Evolutionary conservation across 352 stramenopile genomes (phyloP).

Genomic region (Globisporangium viniferum): DNA sequence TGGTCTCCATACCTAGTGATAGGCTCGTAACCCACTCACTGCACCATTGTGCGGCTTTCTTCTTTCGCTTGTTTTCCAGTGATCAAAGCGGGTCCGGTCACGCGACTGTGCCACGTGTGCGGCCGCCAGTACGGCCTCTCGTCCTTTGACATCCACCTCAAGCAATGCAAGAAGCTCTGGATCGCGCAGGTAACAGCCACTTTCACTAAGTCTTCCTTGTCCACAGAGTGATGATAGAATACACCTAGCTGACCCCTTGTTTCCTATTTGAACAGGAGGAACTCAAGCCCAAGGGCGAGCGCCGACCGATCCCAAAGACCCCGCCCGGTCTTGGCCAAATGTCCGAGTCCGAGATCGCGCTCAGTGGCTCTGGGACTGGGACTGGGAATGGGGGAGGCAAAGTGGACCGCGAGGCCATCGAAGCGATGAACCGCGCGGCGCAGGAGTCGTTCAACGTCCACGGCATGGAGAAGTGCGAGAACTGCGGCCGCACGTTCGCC

Average conservation of each 20-base stretch:
- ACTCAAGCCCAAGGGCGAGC: constrained; percentile 57
- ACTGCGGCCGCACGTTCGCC: constrained; percentile 70
- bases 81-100: constrained; percentile 50
- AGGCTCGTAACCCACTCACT: neutral
- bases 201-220: neutral
- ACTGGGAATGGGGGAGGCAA: constrained; percentile 11
- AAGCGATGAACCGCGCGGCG: constrained; percentile 61
- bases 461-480: constrained; percentile 78
- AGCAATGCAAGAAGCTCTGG: constrained; percentile 84
- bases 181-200: constrained; percentile 39
- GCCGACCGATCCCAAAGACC: constrained; percentile 62
- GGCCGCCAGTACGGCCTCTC: constrained; percentile 75
- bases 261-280: constrained; percentile 38
- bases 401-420: constrained; percentile 55
- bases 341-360: constrained; percentile 11
- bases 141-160: constrained; percentile 82
- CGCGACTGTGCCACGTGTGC: constrained; percentile 77
- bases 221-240: neutral
- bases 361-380: neutral
- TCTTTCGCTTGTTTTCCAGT: constrained; percentile 17
- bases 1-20: neutral
- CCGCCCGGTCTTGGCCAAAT: constrained; percentile 39
- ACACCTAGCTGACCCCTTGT: neutral
- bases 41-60: neutral
- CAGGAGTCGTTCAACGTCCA: constrained; percentile 71